Evolutionary conservation across 192 early-diverging fungal genomes (phyloP).

Genomic region (Cladochytrium replicatum): DNA sequence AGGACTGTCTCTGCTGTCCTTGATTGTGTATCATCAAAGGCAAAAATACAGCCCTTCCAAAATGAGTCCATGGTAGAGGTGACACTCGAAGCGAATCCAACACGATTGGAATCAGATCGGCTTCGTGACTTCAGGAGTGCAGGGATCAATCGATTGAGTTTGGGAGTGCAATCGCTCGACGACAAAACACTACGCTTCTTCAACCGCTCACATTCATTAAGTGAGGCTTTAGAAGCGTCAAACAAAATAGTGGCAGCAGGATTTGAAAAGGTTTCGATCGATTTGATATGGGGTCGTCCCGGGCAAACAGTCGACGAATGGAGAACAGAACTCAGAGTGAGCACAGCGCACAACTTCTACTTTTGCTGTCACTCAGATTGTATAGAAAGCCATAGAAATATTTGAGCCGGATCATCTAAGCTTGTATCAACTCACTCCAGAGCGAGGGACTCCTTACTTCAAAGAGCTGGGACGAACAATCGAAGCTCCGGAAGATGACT

Average conservation of each 20-base stretch:
- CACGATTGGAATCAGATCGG: conserved; percentile 4
- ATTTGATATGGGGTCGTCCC: conserved; percentile 33
- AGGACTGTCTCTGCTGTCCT: conserved; percentile 16
- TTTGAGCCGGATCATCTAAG: conserved; percentile 17
- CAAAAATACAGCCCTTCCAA: background rate
- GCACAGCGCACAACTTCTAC: background rate
- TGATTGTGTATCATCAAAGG: background rate
- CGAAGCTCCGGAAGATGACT: conserved; percentile 7
- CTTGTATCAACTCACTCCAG: conserved; percentile 31
- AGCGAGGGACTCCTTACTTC: conserved; percentile 25
- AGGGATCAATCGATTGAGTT: conserved; percentile 27
- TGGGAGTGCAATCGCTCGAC: conserved; percentile 29
- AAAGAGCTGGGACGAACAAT: conserved; percentile 2
- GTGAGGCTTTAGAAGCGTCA: conserved; percentile 9
- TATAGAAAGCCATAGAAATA: background rate
- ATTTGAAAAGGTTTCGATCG: conserved; percentile 23
- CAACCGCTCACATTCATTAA: conserved; percentile 19
- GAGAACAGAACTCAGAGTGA: conserved; percentile 16
- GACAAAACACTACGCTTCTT: conserved; percentile 17
- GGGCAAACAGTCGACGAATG: conserved; percentile 17
- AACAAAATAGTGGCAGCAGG: conserved; percentile 5
- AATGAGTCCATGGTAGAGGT: too few relatives aligned
- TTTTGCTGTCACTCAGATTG: background rate
- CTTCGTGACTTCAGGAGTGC: conserved; percentile 16
- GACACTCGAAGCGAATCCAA: conserved; percentile 30